Evolutionary conservation across 2,329 filamentous ascomycete genomes (phyloP).

Genomic region (Sclerotinia spermophila): DNA sequence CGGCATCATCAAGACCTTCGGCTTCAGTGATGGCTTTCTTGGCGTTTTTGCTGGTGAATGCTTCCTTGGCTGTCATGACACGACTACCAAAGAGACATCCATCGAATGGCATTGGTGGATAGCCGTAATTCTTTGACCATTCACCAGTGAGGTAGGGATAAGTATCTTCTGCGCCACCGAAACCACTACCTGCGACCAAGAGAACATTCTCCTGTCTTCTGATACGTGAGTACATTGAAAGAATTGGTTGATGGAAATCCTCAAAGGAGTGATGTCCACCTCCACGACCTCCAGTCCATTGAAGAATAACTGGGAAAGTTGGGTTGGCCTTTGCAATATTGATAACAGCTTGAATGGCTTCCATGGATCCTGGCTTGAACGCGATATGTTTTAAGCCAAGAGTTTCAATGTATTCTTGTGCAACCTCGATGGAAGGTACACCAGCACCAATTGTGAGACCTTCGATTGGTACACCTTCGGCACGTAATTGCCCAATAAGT

Average conservation of each 20-base stretch:
- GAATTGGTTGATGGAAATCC: conserved; percentile 88
- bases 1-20: conserved; percentile 71
- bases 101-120: conserved; percentile 91
- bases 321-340: conserved; percentile 95
- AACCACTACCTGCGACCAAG: conserved; percentile 85
- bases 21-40: conserved; percentile 90
- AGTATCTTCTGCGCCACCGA: conserved; percentile 84
- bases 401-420: conserved; percentile 90
- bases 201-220: conserved; percentile 83
- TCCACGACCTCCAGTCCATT: conserved; percentile 93
- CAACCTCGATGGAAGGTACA: conserved; percentile 89
- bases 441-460: conserved; percentile 90
- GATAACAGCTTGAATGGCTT: conserved; percentile 84
- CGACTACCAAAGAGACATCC: conserved; percentile 87
- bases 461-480: conserved; percentile 86
- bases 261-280: conserved; percentile 94
- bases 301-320: conserved; percentile 84
- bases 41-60: conserved; percentile 78
- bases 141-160: conserved; percentile 87
- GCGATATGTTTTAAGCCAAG: conserved; percentile 88
- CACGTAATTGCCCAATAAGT: conserved; percentile 71
- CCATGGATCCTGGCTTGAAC: conserved; percentile 88
- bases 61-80: conserved; percentile 93
- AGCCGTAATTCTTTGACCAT: conserved; percentile 84
- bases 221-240: conserved; percentile 88